phyloP scores from a whole-genome alignment of 1,284 basidiomycete genomes.

The Apiotrichum akiyoshidainum region DNA sequence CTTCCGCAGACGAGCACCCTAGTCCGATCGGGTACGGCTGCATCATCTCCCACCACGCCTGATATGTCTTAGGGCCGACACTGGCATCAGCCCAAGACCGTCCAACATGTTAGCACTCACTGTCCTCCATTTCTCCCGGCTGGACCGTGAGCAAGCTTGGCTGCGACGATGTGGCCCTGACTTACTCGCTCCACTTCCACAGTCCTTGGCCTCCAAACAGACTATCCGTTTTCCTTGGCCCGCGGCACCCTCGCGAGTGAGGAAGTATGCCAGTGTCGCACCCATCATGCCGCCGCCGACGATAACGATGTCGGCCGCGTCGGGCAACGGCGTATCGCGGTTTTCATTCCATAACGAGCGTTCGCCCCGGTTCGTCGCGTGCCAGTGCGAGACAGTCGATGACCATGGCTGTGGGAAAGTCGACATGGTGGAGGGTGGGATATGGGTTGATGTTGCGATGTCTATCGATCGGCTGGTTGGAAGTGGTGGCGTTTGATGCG shows the following conservation, averaged over 20 bases:
- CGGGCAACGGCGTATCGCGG: constrained; percentile 6
- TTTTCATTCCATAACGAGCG: constrained; percentile 24
- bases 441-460: too few relatives aligned
- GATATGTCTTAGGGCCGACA: constrained; percentile 25
- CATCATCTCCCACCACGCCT: constrained; percentile 16
- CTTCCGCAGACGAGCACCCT: constrained; percentile 17
- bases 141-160: constrained; percentile 2
- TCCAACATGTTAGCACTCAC: not conserved
- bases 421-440: constrained; percentile 13
- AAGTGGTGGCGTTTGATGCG: too few relatives aligned
- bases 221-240: constrained; percentile 30
- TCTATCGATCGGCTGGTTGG: too few relatives aligned
- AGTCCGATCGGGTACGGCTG: constrained; percentile 19
- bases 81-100: constrained; percentile 9
- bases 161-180: too few relatives aligned
- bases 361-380: constrained; percentile 27
- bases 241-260: constrained; percentile 26
- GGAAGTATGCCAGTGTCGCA: constrained; percentile 31
- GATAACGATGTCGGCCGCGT: constrained; percentile 25
- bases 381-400: constrained; percentile 33
- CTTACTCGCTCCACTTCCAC: constrained; percentile 40
- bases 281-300: constrained; percentile 35
- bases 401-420: constrained; percentile 28
- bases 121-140: constrained; percentile 46
- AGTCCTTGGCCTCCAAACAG: constrained; percentile 40